Percentiles rank a stretch among this genome's conserved stretches.
These are phyloP conservation scores for Shiraia sp. DNA, from an alignment of 2,329 filamentous ascomycete genomes.

Conservation along the genomic window DNA sequence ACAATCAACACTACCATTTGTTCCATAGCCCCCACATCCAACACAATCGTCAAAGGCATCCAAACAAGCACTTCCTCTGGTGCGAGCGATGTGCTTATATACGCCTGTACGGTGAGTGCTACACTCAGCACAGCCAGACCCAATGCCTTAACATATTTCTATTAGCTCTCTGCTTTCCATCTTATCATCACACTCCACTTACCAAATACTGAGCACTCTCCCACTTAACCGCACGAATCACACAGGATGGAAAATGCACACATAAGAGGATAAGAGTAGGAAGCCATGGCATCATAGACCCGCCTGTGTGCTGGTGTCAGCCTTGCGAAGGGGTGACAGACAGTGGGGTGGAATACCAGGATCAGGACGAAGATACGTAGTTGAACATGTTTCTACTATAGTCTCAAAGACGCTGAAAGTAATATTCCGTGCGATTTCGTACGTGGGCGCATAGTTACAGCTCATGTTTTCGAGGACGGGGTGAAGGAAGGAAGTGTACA, in stretches of 20 bases:
- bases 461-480: too few relatives aligned
- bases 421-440: too few relatives aligned
- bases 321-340: too few relatives aligned
- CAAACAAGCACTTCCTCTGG: constrained; percentile 12
- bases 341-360: too few relatives aligned
- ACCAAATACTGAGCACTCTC: constrained; percentile 15
- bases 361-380: too few relatives aligned
- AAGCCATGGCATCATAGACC: constrained; percentile 1
- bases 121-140: constrained; percentile 10
- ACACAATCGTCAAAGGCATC: constrained; percentile 14
- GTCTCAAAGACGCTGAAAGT: too few relatives aligned
- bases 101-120: constrained; percentile 12
- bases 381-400: too few relatives aligned
- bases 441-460: too few relatives aligned
- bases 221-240: constrained; percentile 15
- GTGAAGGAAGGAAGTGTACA: too few relatives aligned
- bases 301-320: too few relatives aligned
- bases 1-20: constrained; percentile 14
- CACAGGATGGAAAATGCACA: constrained; percentile 11
- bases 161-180: too few relatives aligned
- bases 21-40: constrained; percentile 15
- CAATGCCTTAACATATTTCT: constrained; percentile 4
- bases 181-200: background rate
- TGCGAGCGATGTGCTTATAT: constrained; percentile 9
- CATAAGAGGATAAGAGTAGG: background rate